Evolutionary conservation across 2,329 filamentous ascomycete species (phyloP).

Genomic region (Metarhizium guizhouense): DNA sequence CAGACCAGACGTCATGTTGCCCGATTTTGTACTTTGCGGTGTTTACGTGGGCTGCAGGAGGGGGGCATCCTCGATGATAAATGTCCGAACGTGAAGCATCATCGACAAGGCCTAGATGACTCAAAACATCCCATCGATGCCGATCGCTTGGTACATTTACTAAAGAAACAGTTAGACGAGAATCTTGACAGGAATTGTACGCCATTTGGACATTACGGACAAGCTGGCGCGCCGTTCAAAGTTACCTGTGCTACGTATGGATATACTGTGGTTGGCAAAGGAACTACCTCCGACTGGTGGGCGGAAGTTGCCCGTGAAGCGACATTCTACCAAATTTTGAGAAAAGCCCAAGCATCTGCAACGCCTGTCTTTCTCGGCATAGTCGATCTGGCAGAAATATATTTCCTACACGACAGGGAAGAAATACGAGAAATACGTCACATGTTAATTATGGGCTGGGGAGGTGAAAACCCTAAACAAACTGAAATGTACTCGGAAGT

Average conservation of each 20-base stretch:
- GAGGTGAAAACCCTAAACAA: background rate
- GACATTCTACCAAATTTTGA: background rate
- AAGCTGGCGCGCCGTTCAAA: constrained; percentile 4
- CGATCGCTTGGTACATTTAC: background rate
- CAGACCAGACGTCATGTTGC: background rate
- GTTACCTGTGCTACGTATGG: constrained; percentile 1
- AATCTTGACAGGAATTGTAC: constrained; percentile 2
- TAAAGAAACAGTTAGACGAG: constrained; percentile 1
- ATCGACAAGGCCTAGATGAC: background rate
- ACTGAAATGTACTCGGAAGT: background rate
- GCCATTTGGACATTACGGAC: constrained; percentile 1
- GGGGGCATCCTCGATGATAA: background rate
- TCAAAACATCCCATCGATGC: background rate
- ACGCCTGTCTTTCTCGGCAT: constrained; percentile 5
- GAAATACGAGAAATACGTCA: constrained; percentile 1
- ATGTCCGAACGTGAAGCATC: constrained; percentile 2
- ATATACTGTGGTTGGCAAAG: constrained; percentile 6
- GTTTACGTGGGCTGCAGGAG: background rate
- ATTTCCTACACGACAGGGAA: constrained; percentile 4
- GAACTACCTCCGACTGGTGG: background rate
- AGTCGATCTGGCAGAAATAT: background rate
- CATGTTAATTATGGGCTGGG: constrained; percentile 6
- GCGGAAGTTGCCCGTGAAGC: constrained; percentile 1
- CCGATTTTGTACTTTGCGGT: background rate
- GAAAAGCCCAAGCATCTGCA: constrained; percentile 1